Evolutionary conservation across 2,329 filamentous ascomycete species (phyloP).

Genomic region (Cadophora sp.): DNA sequence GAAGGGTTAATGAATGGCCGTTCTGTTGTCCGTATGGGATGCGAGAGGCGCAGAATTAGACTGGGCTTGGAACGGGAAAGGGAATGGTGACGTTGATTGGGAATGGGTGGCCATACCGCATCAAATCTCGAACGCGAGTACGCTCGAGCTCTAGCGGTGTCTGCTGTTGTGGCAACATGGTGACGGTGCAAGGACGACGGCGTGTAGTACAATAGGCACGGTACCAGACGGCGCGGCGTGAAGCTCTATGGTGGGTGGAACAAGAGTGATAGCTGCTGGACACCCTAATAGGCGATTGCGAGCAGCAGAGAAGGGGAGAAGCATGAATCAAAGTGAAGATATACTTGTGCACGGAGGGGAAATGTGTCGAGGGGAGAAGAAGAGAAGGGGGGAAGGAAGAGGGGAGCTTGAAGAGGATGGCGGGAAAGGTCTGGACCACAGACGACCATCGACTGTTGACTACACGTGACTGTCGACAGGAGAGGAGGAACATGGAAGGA

Average conservation of each 20-base stretch:
- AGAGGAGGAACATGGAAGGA: no score
- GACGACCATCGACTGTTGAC: no score
- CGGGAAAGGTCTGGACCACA: no score
- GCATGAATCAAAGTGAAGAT: not conserved
- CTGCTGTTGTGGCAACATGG: slow-evolving; percentile 7
- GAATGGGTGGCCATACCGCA: not conserved
- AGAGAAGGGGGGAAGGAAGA: not conserved
- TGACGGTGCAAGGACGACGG: not conserved
- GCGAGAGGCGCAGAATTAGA: no score
- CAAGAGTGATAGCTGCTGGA: not conserved
- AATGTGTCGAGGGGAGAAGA: not conserved
- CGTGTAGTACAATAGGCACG: not conserved
- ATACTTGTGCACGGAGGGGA: not conserved
- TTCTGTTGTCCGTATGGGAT: no score
- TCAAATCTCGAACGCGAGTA: slow-evolving; percentile 14
- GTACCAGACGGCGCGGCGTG: not conserved
- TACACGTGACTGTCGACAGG: no score
- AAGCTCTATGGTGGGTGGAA: not conserved
- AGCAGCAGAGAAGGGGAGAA: not conserved
- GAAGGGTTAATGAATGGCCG: no score
- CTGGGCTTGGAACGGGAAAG: no score
- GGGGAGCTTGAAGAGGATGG: not conserved
- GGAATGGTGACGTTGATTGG: not conserved
- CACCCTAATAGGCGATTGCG: not conserved
- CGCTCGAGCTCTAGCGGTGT: slow-evolving; percentile 3